Percentiles rank a stretch among this genome's conserved stretches.
Evolutionary conservation across 371 early-diverging fungal genomes (phyloP).

Genomic region (Funneliformis caledonium): DNA sequence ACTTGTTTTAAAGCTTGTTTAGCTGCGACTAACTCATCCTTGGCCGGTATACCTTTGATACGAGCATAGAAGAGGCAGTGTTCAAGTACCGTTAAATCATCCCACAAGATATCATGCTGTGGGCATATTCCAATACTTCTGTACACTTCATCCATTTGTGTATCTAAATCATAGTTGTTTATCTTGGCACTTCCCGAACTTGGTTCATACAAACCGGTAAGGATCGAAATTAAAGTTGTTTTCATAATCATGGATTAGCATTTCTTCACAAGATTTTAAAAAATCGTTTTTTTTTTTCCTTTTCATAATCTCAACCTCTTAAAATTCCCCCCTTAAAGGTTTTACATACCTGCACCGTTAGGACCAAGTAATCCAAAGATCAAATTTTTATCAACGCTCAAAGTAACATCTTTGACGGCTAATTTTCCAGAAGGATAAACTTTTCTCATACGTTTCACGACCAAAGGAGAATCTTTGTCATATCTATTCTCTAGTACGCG

Average conservation of each 20-base stretch:
- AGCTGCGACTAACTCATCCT: conserved; percentile 56
- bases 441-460: conserved; percentile 66
- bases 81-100: conserved; percentile 73
- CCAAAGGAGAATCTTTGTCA: conserved; percentile 52
- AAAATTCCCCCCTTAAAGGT: not conserved
- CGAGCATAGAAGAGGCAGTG: conserved; percentile 77
- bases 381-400: conserved; percentile 62
- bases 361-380: conserved; percentile 72
- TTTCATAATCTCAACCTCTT: not conserved
- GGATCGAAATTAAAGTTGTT: conserved; percentile 68
- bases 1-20: conserved; percentile 56
- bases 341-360: conserved; percentile 55
- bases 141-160: conserved; percentile 64
- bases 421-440: conserved; percentile 62
- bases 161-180: conserved; percentile 63
- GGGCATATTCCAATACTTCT: conserved; percentile 74
- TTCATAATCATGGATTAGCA: conserved; percentile 43
- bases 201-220: conserved; percentile 70
- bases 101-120: conserved; percentile 79
- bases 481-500: conserved; percentile 52
- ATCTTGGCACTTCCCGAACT: conserved; percentile 63
- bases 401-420: conserved; percentile 70
- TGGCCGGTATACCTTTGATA: conserved; percentile 62
- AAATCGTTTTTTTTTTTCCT: too few species aligned
- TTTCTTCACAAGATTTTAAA: too few species aligned